Evolutionary conservation across 768 basidiomycete genomes (phyloP), one percentile per base, ranked within the genome.

Genomic region (Amanita pseudoporphyria): DNA sequence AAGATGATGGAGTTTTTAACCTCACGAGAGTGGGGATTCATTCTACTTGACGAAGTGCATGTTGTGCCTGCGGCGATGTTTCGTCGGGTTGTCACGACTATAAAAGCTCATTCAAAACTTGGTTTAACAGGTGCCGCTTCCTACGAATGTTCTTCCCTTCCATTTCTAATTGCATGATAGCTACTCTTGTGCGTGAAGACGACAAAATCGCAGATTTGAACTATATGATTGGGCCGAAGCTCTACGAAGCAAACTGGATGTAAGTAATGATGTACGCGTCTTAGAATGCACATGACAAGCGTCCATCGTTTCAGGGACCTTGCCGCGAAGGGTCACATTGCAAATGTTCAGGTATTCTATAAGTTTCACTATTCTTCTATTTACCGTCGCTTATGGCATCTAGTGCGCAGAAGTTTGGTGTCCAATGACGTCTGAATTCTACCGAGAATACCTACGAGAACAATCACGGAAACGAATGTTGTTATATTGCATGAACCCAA

Each of bases 161-260:
- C 45, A 36, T 30, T 41, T 19, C 48, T 50, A 38, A 52, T 49
- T 47, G 36, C 6, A 39, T 35, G 22, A 26, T 60, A 95, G 96
- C 96, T 3, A 99, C 96, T 2, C 82, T 99, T 36, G 96, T 99
- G 21, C 87, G 96, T 52, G 96, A 99, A 67, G 96, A 99, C 61
- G 96, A 99, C 65, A 97, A 97, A 71, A 98, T 99, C 60, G 85
- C 87, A 13, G 96, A 99, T 67, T 72, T 99, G 50, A 98, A 98
- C 62, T 99, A 98, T 61, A 89, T 98, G 84, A 98, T 99, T 64
- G 96, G 96, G 6, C 96, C 96, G 9, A 99, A 99, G 67, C 76
- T 99, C 26, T 99, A 99, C 62, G 96, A 99, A 68, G 96, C 96
- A 4, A 99, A 99, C 63, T 99, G 96, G 96, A 98, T 99, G 95